These are phyloP conservation scores for Chondrus crispus DNA, from an alignment of 23 red algal genomes.

Conservation along the genomic window DNA sequence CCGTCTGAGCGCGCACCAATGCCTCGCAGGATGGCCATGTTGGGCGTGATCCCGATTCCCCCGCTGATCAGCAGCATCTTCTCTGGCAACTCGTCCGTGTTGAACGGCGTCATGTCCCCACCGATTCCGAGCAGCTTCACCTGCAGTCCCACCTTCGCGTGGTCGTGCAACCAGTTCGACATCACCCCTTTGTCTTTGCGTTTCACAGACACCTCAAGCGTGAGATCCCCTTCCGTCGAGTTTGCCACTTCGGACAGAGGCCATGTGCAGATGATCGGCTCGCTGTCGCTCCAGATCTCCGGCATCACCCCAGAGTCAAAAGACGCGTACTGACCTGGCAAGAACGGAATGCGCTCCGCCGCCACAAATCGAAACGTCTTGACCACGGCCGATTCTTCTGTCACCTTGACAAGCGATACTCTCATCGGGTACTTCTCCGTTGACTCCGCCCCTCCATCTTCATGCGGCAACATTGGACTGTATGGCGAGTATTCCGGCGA, in stretches of 20 bases:
- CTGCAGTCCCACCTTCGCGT: constrained; percentile 20
- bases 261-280: constrained; percentile 61
- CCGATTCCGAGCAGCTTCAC: constrained; percentile 50
- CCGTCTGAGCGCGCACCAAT: constrained; percentile 35
- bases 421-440: constrained; percentile 3
- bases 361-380: constrained; percentile 72
- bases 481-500: constrained; percentile 51
- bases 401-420: constrained; percentile 43
- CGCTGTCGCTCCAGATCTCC: neutral
- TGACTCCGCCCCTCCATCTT: neutral
- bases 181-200: constrained; percentile 33
- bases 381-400: constrained; percentile 16
- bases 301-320: constrained; percentile 39
- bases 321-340: constrained; percentile 76
- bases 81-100: neutral
- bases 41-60: constrained; percentile 73
- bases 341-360: constrained; percentile 35
- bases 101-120: constrained; percentile 62
- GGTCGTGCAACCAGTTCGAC: constrained; percentile 58
- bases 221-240: constrained; percentile 58
- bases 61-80: constrained; percentile 56
- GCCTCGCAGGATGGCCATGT: constrained; percentile 70
- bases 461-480: constrained; percentile 7
- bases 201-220: constrained; percentile 74
- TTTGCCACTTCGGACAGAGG: constrained; percentile 62